Base-by-base conservation (phyloP, 2,329 filamentous ascomycete genomes). In the Colletotrichum higginsianum region DNA sequence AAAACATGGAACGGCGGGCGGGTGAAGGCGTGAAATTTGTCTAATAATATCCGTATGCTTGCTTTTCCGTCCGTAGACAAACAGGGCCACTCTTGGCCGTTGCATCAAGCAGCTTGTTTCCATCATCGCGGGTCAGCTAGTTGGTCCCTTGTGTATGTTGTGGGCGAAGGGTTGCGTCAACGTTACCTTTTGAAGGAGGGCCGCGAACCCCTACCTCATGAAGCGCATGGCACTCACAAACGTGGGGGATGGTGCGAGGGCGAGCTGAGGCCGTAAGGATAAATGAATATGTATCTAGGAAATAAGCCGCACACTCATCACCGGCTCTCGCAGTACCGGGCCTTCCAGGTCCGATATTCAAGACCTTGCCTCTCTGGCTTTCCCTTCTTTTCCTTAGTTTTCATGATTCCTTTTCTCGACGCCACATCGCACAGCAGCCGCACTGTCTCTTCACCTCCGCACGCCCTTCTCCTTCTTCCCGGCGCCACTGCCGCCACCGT, bases 401-500 rank as follows among this genome's bases (percentile, higher is more conserved):
- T 35, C 49, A 23, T 12, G 53, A 26, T 35, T 61, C 30, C 6
- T 30, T 67, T 52, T 35, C 42, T n/a, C 44, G 26, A 26, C 2
- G 35, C n/a, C 44, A 35, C 44, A 46, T 23, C 3, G 18, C 15
- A 40, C 21, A 21, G 30, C n/a, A 38, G 52, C 30, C 11, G 8
- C 30, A n/a, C 6, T n/a, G 18, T 60, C 23, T 23, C 44, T 50
- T 57, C 47, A 78, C 75, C 81, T 83, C 76, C 80, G 80, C 66
- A 81, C 84, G 18, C 83, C 84, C 72, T 84, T 81, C 71, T 82
- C 84, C 78, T 84, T 85, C 40, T 79, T 78, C 38, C 76, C 72
- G 66, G 75, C 75, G 23, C 76, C 75, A 26, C 77, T 73, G 66
- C 74, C 74, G 44, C 74, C 74, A 44, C 76, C 73, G 35, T 62